These are phyloP conservation scores for Trichothecium roseum DNA, from an alignment of 2,329 filamentous ascomycete species.

Conservation along the genomic window DNA sequence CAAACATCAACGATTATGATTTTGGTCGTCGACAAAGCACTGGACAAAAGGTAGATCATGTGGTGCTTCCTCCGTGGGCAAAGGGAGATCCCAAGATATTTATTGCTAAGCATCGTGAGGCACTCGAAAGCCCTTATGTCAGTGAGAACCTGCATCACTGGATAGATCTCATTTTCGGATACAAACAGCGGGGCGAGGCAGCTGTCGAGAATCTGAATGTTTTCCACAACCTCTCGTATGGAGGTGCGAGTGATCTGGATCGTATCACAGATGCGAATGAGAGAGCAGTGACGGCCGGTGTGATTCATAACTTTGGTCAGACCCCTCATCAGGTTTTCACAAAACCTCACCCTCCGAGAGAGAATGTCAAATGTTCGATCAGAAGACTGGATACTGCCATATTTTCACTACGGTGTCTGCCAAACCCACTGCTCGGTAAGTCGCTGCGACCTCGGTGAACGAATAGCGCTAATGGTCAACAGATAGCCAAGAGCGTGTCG, in stretches of 20 bases:
- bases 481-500: conserved; percentile 67
- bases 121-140: conserved; percentile 85
- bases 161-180: conserved; percentile 94
- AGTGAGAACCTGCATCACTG: conserved; percentile 83
- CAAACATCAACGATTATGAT: conserved; percentile 90
- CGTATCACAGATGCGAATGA: conserved; percentile 83
- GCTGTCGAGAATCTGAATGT: conserved; percentile 89
- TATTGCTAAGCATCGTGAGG: conserved; percentile 90
- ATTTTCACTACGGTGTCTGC: conserved; percentile 65
- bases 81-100: conserved; percentile 95
- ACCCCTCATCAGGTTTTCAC: conserved; percentile 92
- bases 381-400: conserved; percentile 69
- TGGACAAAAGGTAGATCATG: conserved; percentile 70
- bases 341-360: conserved; percentile 66
- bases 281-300: conserved; percentile 78
- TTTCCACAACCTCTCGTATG: conserved; percentile 92
- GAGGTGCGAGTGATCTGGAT: conserved; percentile 86
- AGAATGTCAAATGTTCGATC: conserved; percentile 53
- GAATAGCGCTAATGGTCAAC: conserved; percentile 1
- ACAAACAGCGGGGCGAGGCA: conserved; percentile 85
- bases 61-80: conserved; percentile 88
- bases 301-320: conserved; percentile 98
- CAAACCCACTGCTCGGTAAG: conserved; percentile 63
- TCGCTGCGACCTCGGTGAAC: neutral
- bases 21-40: conserved; percentile 81